A percentile compares a stretch with the other conserved stretches of the same genome.
These are phyloP conservation scores for Whalleya microplaca DNA, from an alignment of 2,329 filamentous ascomycete genomes.

Conservation along the genomic window DNA sequence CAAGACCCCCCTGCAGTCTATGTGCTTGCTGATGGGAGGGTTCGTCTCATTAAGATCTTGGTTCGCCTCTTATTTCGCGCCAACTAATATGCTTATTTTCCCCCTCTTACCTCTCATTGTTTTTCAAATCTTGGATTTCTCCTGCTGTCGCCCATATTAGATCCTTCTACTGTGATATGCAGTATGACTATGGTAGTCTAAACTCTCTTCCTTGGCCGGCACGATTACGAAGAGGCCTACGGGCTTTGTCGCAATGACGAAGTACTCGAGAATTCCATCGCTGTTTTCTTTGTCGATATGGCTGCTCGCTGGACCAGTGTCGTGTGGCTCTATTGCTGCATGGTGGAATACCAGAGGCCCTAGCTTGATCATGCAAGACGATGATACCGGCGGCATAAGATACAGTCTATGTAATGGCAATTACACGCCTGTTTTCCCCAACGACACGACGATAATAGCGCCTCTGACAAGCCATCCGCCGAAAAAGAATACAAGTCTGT, in stretches of 20 bases:
- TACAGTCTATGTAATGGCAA: constrained; percentile 42
- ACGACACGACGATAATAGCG: constrained; percentile 34
- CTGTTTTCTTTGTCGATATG: constrained; percentile 22
- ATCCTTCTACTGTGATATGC: constrained; percentile 5
- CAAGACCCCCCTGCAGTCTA: no score
- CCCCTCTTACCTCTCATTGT: background rate
- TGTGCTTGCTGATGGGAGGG: no score
- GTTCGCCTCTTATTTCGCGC: background rate
- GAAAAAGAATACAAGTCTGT: constrained; percentile 39
- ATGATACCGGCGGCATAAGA: constrained; percentile 38
- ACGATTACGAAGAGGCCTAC: constrained; percentile 1
- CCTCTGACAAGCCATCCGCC: constrained; percentile 35
- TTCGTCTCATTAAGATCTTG: background rate
- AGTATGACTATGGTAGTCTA: constrained; percentile 5
- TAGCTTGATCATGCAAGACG: constrained; percentile 42
- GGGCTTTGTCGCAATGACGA: constrained; percentile 5
- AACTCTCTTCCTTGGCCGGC: constrained; percentile 7
- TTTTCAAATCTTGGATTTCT: background rate
- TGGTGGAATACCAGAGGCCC: constrained; percentile 42
- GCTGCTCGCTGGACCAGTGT: constrained; percentile 28
- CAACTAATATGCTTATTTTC: background rate
- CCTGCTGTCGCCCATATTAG: background rate
- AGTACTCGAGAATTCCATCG: constrained; percentile 15
- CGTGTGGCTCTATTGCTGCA: constrained; percentile 37
- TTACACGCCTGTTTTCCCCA: constrained; percentile 39